Percentiles rank a stretch among this genome's conserved stretches.
These are phyloP conservation scores for Discostella stelligera DNA, from an alignment of 352 stramenopile genomes.

Conservation along the genomic window DNA sequence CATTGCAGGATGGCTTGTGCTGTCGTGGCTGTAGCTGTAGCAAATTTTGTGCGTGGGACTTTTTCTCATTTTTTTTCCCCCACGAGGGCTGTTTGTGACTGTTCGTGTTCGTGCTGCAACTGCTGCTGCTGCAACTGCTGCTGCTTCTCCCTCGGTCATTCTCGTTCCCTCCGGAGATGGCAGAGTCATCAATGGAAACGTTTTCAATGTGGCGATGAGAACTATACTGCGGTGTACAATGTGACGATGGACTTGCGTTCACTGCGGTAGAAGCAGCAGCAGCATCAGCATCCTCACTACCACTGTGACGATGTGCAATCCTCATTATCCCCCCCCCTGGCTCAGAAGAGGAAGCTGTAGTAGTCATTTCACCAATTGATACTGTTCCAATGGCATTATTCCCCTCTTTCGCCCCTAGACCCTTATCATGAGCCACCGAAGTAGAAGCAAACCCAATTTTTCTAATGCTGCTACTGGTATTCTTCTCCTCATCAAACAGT, in stretches of 20 bases:
- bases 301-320: not conserved
- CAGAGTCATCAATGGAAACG: not conserved
- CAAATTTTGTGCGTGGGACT: not conserved
- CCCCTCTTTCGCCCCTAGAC: too few relatives aligned
- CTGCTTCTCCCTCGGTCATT: too few relatives aligned
- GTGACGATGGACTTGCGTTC: not conserved
- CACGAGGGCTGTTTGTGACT: not conserved
- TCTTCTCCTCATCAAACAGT: conserved; percentile 8
- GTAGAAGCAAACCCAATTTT: not conserved
- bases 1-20: not conserved
- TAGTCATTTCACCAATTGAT: too few relatives aligned
- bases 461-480: not conserved
- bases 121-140: not conserved
- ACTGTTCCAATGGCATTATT: too few relatives aligned
- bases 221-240: not conserved
- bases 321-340: not conserved
- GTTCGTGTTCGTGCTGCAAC: not conserved
- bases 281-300: too few relatives aligned
- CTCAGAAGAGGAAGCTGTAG: not conserved
- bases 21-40: not conserved
- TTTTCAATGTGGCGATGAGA: not conserved
- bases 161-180: not conserved
- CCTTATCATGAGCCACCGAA: not conserved
- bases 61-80: too few relatives aligned
- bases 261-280: not conserved